phyloP scores from a whole-genome alignment of 139 green algal species.

The Chlorella vulgaris region DNA sequence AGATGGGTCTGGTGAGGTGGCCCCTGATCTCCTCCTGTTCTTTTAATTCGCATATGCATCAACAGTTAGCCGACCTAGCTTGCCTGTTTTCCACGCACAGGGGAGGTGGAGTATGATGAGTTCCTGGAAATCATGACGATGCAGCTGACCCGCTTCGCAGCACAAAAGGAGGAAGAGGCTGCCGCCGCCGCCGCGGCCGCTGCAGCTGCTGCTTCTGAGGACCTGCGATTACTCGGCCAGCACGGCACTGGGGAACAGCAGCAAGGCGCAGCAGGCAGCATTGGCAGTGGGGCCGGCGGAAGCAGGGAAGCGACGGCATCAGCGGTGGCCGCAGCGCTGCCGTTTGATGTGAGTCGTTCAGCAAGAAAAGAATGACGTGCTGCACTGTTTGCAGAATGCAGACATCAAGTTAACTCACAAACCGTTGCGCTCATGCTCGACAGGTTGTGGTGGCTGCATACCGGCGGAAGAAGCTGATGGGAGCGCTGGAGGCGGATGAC shows the following conservation, averaged over 20 bases:
- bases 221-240: not conserved
- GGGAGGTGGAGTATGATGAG: conserved; percentile 64
- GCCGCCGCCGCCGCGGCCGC: not conserved
- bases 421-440: too few species aligned
- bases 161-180: conserved; percentile 21
- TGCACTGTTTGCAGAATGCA: too few species aligned
- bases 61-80: too few species aligned
- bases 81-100: not conserved
- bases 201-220: not conserved
- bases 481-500: conserved; percentile 72
- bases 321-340: conserved; percentile 6
- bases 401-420: too few species aligned
- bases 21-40: not conserved
- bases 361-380: too few species aligned
- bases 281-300: not conserved
- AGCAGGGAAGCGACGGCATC: too few species aligned
- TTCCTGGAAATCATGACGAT: conserved; percentile 81
- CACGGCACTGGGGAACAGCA: conserved; percentile 20
- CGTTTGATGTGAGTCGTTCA: too few species aligned
- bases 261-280: conserved; percentile 5
- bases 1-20: conserved; percentile 48
- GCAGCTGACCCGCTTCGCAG: conserved; percentile 41
- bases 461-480: conserved; percentile 75
- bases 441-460: conserved; percentile 49
- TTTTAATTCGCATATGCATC: not conserved